phyloP scores from a whole-genome alignment of 345 rosid species.

The Eucalyptus sp. region DNA sequence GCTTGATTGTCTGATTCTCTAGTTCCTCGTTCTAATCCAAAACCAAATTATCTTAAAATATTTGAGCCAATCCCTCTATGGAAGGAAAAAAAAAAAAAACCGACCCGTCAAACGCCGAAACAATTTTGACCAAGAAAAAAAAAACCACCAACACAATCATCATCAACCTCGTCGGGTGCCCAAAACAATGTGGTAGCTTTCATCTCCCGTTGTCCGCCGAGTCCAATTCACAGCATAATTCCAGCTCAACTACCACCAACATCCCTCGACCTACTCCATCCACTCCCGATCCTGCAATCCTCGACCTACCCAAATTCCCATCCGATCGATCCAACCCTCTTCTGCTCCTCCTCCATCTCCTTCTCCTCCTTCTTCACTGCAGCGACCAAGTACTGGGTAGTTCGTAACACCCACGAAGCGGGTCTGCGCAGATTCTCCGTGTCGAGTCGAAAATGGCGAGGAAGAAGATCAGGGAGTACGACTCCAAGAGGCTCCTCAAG shows the following conservation, averaged over 20 bases:
- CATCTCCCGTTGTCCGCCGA: not conserved
- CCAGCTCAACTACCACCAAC: not conserved
- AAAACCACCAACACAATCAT: not conserved
- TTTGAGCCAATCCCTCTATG: no score
- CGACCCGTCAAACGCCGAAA: no score
- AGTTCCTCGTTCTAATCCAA: no score
- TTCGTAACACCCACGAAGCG: not conserved
- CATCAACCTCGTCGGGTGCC: not conserved
- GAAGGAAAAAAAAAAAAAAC: rapidly evolving
- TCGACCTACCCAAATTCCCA: not conserved
- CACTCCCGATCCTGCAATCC: not conserved
- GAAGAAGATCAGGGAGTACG: slow-evolving; percentile 22
- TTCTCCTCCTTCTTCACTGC: not conserved
- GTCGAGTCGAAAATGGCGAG: not conserved
- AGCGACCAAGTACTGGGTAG: not conserved
- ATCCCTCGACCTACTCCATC: not conserved
- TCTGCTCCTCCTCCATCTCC: not conserved
- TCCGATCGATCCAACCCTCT: not conserved
- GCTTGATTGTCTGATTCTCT: no score
- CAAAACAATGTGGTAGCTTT: not conserved
- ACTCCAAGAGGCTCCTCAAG: slow-evolving; percentile 13
- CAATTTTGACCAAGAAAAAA: no score
- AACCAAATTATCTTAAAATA: no score
- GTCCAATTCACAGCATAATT: rapidly evolving
- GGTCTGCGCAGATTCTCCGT: not conserved